Base-by-base conservation (phyloP, 805 yeast species). In the Kluyveromyces wickerhamii region DNA sequence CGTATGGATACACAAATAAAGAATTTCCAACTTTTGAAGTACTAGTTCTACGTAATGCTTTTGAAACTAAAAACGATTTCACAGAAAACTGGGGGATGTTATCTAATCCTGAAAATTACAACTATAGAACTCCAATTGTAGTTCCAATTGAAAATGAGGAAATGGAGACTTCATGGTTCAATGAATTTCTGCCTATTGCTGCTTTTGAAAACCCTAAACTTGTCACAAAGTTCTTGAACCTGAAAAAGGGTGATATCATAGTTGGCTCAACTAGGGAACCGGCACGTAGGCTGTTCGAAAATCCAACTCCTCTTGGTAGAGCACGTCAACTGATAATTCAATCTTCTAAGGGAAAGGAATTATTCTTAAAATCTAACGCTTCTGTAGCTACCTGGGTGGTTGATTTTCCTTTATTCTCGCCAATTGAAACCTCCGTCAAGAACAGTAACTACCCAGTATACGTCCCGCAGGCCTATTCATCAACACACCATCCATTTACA, bases 401-500 rank as follows among this genome's bases (percentile, higher is more conserved):
- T n/a, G 83, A 85, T 38, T 92, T 92, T 63, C 98, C 98, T 1
- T 63, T 92, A 9, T 92, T 92, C 58, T 79, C 79, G 39, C 98
- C 98, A 0, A 51, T 60, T 4, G 51, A 45, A 7, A 27, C 46
- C 0, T 30, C 34, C 4, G 38, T 38, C 4, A 31, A 41, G 2
- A 48, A 44, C 3, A 42, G 33, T 1, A 67, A 57, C 2, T 85
- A 73, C 47, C 96, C 96, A 2, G 43, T 32, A 2, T 89, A 86
- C 52, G 71, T 74, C 48, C 53, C 42, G 24, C 35, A 47, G 1
- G 47, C 53, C 7, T 67, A 66, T 32, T 75, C 70, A 25, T 73
- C 97, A 0, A 88, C 96, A 0, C 99, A 92, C 53, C 99, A 92
- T 54, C 99, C 99, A 4, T 92, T 92, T 62, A 92, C 99, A 0